Base-by-base conservation (phyloP, 2,329 filamentous ascomycete genomes). In the Sphaerulina vaccinii region DNA sequence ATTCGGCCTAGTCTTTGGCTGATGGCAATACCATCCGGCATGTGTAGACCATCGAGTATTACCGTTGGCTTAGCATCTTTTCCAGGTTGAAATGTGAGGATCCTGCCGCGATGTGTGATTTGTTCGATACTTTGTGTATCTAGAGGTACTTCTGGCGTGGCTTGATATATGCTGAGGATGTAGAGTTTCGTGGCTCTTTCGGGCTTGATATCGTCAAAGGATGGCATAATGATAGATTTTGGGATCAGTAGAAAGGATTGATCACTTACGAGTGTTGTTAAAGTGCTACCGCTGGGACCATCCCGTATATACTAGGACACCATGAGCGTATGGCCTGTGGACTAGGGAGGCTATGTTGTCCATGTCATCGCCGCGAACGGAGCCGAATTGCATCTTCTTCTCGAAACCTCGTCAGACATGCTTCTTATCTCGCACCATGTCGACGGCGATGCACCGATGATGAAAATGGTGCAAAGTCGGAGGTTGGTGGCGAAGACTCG, bases 21-120 rank as follows among this genome's bases (percentile, higher is more conserved):
- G 15, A 67, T 56, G 10, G 61, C 63, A 39, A 72, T 68, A 3
- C 68, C 69, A 32, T 70, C 68, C 1, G 68, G 67, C 41, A 66
- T 58, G 15, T 51, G 49, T 2, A 50, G 21, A 15, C 38, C 24
- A 16, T 51, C 42, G n/a, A 51, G 47, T 22, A 55, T 29, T 1
- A 37, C 48, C 13, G 23, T 42, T 1, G 51, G 37, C 24, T 36
- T 45, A 8, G 47, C 47, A 32, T 42, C 37, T 44, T 37, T 47
- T 11, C 16, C 35, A 39, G 49, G 24, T 10, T 48, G 39, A 2
- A 55, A 35, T 5, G 32, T 32, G 24, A 43, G 23, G 3, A 56
- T 33, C 7, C 50, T 39, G 13, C 54, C 54, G 13, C 50, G 50
- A 27, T 56, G 54, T 1, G 54, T 53, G n/a, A 56, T 52, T 7